Conservation (phyloP, 192 early-diverging fungal genomes). For the Phycomyces blakesleeanus region DNA sequence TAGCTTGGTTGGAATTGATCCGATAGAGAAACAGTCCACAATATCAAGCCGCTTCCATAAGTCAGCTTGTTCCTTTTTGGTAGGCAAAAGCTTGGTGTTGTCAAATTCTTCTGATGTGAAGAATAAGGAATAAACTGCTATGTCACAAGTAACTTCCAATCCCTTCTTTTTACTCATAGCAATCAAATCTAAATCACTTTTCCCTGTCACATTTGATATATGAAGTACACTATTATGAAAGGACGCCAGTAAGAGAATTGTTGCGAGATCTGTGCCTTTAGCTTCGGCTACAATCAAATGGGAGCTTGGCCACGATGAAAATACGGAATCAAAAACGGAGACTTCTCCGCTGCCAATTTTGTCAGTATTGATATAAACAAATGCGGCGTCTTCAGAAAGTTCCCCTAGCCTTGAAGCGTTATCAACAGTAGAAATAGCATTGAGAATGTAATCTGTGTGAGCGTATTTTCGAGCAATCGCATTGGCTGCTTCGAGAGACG, state of each 20-base stretch:
- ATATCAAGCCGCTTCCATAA: constrained; percentile 76
- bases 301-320: constrained; percentile 75
- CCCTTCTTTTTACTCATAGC: constrained; percentile 83
- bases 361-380: constrained; percentile 62
- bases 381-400: constrained; percentile 39
- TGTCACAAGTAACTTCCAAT: constrained; percentile 87
- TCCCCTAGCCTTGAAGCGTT: constrained; percentile 53
- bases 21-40: constrained; percentile 93
- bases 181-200: constrained; percentile 84
- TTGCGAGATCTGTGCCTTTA: constrained; percentile 80
- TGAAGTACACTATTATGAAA: constrained; percentile 84
- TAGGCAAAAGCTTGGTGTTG: constrained; percentile 43
- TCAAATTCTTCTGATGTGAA: constrained; percentile 48
- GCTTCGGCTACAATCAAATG: constrained; percentile 82
- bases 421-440: constrained; percentile 62
- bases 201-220: constrained; percentile 75
- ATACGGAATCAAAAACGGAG: constrained; percentile 64
- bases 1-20: constrained; percentile 61
- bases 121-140: constrained; percentile 85
- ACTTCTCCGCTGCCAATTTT: constrained; percentile 49
- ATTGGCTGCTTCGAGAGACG: constrained; percentile 45
- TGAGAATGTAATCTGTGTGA: constrained; percentile 71
- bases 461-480: constrained; percentile 55
- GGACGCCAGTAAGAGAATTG: constrained; percentile 82
- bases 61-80: constrained; percentile 59